Evolutionary conservation across 495 filamentous ascomycete genomes (phyloP).

Genomic region (Tetracladium marchalianum): DNA sequence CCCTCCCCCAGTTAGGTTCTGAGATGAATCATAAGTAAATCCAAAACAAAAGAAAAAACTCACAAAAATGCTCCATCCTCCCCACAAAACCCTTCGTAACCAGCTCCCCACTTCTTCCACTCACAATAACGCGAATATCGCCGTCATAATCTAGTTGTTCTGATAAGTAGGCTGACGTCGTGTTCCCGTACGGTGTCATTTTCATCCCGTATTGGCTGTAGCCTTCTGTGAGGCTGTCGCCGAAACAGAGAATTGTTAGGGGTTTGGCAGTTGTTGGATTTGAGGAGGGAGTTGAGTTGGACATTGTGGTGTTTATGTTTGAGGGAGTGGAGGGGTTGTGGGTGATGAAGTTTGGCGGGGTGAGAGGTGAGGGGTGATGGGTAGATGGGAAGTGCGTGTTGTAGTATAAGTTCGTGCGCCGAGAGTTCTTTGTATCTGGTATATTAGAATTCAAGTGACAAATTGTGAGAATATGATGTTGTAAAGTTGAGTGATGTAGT

Average conservation of each 20-base stretch:
- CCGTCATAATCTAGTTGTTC: neutral
- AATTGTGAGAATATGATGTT: no score
- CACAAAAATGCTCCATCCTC: conserved; percentile 7
- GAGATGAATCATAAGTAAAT: neutral
- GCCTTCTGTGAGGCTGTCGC: conserved; percentile 52
- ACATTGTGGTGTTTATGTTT: no score
- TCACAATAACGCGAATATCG: conserved; percentile 1
- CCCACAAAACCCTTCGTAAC: conserved; percentile 3
- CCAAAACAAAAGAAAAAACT: neutral
- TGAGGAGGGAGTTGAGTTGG: no score
- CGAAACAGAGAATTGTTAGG: conserved; percentile 51
- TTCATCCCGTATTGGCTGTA: conserved; percentile 33
- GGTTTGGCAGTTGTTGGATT: conserved; percentile 5
- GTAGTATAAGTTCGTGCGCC: no score
- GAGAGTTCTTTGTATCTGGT: no score
- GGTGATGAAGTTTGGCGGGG: no score
- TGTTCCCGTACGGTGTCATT: conserved; percentile 41
- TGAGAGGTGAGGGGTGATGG: no score
- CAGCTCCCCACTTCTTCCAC: conserved; percentile 13
- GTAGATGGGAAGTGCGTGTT: no score
- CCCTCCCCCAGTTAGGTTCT: no score
- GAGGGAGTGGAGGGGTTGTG: no score
- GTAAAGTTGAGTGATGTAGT: no score
- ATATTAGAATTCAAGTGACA: no score
- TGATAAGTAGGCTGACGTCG: neutral